Percentiles rank a stretch among this genome's conserved stretches.
These are phyloP conservation scores for Suillus clintonianus DNA, from an alignment of 768 basidiomycete genomes.

Conservation along the genomic window DNA sequence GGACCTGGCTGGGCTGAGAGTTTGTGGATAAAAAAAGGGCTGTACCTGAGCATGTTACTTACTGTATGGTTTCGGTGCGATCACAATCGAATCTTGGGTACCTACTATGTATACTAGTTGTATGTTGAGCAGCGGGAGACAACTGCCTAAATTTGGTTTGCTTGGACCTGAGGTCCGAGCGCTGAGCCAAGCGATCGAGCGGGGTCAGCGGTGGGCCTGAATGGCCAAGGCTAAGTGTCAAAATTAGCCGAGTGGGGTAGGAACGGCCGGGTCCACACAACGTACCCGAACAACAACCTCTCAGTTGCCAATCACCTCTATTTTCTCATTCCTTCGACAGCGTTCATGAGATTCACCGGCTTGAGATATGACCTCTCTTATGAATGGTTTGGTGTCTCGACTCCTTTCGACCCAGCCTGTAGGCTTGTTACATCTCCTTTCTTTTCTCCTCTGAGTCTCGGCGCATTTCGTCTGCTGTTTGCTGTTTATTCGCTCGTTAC, in stretches of 20 bases:
- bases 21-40: not conserved
- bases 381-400: slow-evolving; percentile 33
- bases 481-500: slow-evolving; percentile 50
- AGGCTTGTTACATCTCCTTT: slow-evolving; percentile 41
- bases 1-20: not conserved
- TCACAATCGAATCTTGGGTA: not conserved
- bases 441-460: slow-evolving; percentile 47
- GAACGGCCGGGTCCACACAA: not conserved
- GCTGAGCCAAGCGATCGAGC: not conserved
- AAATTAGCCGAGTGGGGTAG: not conserved
- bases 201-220: not conserved
- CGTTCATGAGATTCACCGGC: slow-evolving; percentile 10
- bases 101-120: not conserved
- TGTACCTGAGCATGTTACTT: not conserved
- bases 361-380: slow-evolving; percentile 12
- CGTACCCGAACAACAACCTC: not conserved
- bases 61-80: not conserved
- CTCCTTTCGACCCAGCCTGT: slow-evolving; percentile 42
- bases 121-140: not conserved
- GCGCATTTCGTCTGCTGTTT: slow-evolving; percentile 45
- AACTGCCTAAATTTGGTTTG: not conserved
- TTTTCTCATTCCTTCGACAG: not conserved
- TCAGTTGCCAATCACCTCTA: not conserved
- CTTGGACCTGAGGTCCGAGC: not conserved
- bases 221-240: not conserved